These are phyloP conservation scores for Penicillium manginii DNA, from an alignment of 495 filamentous ascomycete species.

Conservation along the genomic window DNA sequence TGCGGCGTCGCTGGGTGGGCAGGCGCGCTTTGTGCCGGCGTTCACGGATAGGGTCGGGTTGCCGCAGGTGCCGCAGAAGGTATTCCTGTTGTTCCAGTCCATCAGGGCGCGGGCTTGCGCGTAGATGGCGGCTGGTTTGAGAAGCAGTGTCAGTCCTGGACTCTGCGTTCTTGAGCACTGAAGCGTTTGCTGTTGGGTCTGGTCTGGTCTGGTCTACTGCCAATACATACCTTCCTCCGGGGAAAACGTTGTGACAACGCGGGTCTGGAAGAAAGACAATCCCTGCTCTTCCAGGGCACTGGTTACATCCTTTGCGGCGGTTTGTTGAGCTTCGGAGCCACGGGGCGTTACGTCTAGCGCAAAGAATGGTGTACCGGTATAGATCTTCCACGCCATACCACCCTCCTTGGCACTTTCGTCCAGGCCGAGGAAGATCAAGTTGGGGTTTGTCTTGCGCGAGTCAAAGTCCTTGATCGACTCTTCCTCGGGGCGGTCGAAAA, in stretches of 20 bases:
- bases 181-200: too few relatives aligned
- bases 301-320: constrained; percentile 50
- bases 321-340: constrained; percentile 54
- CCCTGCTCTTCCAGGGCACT: constrained; percentile 61
- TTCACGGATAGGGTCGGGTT: constrained; percentile 82
- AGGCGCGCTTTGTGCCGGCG: constrained; percentile 87
- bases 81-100: constrained; percentile 95
- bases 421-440: constrained; percentile 84
- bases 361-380: constrained; percentile 81
- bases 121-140: constrained; percentile 74
- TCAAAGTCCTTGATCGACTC: constrained; percentile 74
- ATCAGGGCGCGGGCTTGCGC: constrained; percentile 87
- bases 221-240: constrained; percentile 61
- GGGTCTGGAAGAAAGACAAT: constrained; percentile 60
- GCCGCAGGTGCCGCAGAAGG: constrained; percentile 88
- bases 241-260: constrained; percentile 60
- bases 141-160: constrained; percentile 12
- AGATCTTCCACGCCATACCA: constrained; percentile 59
- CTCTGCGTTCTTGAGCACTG: too few relatives aligned
- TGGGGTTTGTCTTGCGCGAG: constrained; percentile 65
- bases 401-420: constrained; percentile 66
- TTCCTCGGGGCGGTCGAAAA: constrained; percentile 73
- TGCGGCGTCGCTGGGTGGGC: constrained; percentile 75
- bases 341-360: constrained; percentile 86
- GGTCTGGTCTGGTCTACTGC: neutral